phyloP scores from a whole-genome alignment of 1,284 basidiomycete species.

The Tilletia caries region DNA sequence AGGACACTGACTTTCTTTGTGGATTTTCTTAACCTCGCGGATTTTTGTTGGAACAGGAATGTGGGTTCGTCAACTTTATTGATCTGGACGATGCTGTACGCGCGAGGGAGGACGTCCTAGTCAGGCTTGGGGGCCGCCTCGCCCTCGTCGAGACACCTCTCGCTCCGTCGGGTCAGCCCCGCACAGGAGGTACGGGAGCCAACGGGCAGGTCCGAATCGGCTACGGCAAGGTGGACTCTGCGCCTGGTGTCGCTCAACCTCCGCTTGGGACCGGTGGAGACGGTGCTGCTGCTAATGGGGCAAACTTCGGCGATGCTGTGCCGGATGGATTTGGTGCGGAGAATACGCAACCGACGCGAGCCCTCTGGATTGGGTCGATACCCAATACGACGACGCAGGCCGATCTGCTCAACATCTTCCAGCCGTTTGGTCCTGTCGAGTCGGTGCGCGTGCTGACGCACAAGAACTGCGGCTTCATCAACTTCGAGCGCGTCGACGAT shows the following conservation, averaged over 20 bases:
- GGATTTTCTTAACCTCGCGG: background rate
- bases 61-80: constrained; percentile 97
- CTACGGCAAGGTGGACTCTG: constrained; percentile 93
- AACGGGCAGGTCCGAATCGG: constrained; percentile 80
- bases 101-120: constrained; percentile 92
- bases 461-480: constrained; percentile 94
- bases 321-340: constrained; percentile 14
- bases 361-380: constrained; percentile 45
- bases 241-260: constrained; percentile 45
- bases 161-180: background rate
- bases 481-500: constrained; percentile 94
- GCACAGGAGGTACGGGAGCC: constrained; percentile 65
- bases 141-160: constrained; percentile 55
- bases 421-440: constrained; percentile 94
- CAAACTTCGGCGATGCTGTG: background rate
- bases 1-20: background rate
- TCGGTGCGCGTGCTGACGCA: constrained; percentile 90
- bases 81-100: constrained; percentile 89
- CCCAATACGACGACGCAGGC: constrained; percentile 32
- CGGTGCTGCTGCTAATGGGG: background rate
- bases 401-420: constrained; percentile 75
- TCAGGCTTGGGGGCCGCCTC: constrained; percentile 87
- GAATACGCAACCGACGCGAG: constrained; percentile 32
- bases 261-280: background rate
- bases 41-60: constrained; percentile 64